Conservation (phyloP, 192 early-diverging fungal genomes). For the Entophlyctis helioformis region DNA sequence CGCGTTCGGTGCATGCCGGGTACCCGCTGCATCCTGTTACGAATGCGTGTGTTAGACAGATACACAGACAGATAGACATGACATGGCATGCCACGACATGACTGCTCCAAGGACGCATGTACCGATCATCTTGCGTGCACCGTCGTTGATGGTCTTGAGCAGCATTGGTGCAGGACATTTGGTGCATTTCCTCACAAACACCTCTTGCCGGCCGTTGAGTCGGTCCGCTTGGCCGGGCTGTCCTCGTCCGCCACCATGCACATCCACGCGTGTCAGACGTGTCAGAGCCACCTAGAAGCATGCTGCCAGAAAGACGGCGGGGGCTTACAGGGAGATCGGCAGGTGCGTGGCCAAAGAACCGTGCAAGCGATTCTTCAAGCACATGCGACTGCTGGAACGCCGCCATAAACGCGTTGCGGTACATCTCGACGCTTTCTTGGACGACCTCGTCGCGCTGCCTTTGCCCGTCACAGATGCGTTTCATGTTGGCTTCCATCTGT, state of each 20-base stretch:
- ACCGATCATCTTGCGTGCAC: constrained; percentile 3
- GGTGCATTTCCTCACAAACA: constrained; percentile 3
- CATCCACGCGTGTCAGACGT: no score
- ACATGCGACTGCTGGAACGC: constrained; percentile 29
- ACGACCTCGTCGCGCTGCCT: constrained; percentile 59
- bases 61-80: constrained; percentile 11
- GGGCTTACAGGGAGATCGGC: background rate
- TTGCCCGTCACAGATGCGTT: constrained; percentile 55
- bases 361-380: constrained; percentile 30
- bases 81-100: constrained; percentile 3
- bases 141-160: constrained; percentile 6
- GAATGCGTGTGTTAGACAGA: background rate
- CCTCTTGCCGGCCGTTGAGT: background rate
- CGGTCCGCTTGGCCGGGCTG: background rate
- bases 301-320: background rate
- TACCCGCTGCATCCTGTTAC: constrained; percentile 30
- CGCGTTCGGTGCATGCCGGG: constrained; percentile 25
- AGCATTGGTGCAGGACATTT: constrained; percentile 14
- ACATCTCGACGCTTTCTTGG: constrained; percentile 50
- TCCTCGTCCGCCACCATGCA: background rate
- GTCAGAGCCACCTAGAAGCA: background rate
- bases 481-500: constrained; percentile 68
- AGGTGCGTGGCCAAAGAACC: constrained; percentile 16
- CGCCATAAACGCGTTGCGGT: constrained; percentile 55
- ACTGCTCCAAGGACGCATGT: background rate